Evolutionary conservation across 2,329 filamentous ascomycete species (phyloP).

Genomic region (Balansia obtecta): DNA sequence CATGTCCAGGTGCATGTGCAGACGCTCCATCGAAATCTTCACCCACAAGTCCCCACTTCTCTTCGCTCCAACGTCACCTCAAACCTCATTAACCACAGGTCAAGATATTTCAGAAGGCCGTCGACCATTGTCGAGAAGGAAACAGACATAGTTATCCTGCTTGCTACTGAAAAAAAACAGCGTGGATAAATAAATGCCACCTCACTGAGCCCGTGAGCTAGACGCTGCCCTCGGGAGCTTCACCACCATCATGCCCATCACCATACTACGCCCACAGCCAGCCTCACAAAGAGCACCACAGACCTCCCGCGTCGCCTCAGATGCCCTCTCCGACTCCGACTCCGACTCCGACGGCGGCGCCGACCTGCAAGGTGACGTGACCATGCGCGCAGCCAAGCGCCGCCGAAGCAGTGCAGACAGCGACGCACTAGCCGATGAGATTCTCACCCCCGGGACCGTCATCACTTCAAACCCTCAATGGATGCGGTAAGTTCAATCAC

Average conservation of each 20-base stretch:
- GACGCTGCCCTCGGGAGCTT: not conserved
- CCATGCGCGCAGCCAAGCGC: constrained; percentile 31
- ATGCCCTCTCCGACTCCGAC: constrained; percentile 29
- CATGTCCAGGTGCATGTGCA: no score
- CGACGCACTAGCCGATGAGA: constrained; percentile 27
- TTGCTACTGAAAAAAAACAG: not conserved
- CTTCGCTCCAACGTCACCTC: not conserved
- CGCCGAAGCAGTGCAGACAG: constrained; percentile 17
- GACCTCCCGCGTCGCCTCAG: constrained; percentile 11
- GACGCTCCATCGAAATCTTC: not conserved
- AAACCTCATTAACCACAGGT: not conserved
- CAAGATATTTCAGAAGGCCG: not conserved
- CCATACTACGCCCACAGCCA: constrained; percentile 30
- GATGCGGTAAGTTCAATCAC: constrained; percentile 54
- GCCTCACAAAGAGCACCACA: constrained; percentile 14
- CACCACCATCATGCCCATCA: constrained; percentile 30
- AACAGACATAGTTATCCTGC: not conserved
- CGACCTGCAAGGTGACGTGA: constrained; percentile 31
- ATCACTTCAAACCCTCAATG: constrained; percentile 91
- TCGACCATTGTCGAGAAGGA: no score
- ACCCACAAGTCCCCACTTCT: not conserved
- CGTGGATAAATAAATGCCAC: no score
- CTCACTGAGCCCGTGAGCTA: no score
- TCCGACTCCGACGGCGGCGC: constrained; percentile 33
- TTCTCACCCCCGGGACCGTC: constrained; percentile 80